Percentiles rank a stretch among this genome's conserved stretches.
These are phyloP conservation scores for Pseudonitzschia delicatissima DNA, from an alignment of 108 stramenopile genomes.

Conservation along the genomic window DNA sequence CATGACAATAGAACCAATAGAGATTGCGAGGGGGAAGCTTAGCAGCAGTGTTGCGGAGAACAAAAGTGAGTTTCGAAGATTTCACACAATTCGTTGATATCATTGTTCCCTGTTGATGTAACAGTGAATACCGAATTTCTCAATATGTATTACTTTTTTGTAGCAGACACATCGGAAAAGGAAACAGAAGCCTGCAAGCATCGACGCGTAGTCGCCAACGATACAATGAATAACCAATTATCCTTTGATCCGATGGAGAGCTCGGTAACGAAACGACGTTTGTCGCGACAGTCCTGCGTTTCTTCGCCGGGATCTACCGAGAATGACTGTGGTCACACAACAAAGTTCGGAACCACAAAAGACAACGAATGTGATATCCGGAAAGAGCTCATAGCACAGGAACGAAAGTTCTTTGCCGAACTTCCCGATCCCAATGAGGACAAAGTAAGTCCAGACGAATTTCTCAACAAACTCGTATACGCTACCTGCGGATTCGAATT, in stretches of 20 bases:
- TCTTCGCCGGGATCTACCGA: background rate
- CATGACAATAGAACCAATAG: too few relatives aligned
- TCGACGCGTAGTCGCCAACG: background rate
- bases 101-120: too few relatives aligned
- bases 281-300: background rate
- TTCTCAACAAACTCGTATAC: conserved; percentile 34
- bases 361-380: background rate
- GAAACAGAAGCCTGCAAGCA: background rate
- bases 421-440: conserved; percentile 13
- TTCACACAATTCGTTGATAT: too few relatives aligned
- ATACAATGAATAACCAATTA: background rate
- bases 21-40: too few relatives aligned
- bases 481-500: conserved; percentile 31
- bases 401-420: background rate
- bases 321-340: background rate
- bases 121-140: too few relatives aligned
- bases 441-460: conserved; percentile 39
- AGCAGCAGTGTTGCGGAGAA: too few relatives aligned
- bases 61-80: too few relatives aligned
- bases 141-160: too few relatives aligned
- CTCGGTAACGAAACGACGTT: background rate
- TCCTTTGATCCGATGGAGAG: background rate
- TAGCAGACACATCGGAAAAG: too few relatives aligned
- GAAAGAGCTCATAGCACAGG: background rate
- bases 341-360: background rate